phyloP scores from a whole-genome alignment of 2,329 filamentous ascomycete species.

The Aaosphaeria arxii region DNA sequence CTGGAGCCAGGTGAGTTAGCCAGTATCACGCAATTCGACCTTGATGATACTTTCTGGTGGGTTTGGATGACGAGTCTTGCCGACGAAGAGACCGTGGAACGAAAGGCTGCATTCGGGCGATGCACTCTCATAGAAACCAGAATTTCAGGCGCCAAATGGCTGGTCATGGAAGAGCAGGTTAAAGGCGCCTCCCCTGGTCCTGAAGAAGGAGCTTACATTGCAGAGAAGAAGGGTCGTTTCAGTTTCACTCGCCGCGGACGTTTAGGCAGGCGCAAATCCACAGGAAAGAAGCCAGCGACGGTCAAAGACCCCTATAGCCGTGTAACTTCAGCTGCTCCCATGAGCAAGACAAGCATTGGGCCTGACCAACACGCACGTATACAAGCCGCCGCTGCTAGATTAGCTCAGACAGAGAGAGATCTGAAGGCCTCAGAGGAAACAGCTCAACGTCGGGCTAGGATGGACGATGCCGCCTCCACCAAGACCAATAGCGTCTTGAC shows the following conservation, averaged over 20 bases:
- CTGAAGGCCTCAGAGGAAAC: slow-evolving; percentile 50
- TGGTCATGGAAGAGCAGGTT: slow-evolving; percentile 94
- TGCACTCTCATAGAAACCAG: slow-evolving; percentile 89
- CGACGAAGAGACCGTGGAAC: slow-evolving; percentile 77
- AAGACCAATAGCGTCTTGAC: slow-evolving; percentile 92
- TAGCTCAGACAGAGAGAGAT: slow-evolving; percentile 69
- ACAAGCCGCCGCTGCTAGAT: slow-evolving; percentile 80
- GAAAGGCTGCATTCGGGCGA: slow-evolving; percentile 90
- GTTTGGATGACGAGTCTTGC: slow-evolving; percentile 98
- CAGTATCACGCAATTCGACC: slow-evolving; percentile 78
- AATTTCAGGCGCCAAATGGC: slow-evolving; percentile 79
- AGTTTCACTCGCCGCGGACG: slow-evolving; percentile 73
- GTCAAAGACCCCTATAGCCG: slow-evolving; percentile 53
- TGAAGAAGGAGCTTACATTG: slow-evolving; percentile 82
- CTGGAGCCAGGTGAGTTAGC: slow-evolving; percentile 92
- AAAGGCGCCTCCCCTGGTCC: slow-evolving; percentile 87
- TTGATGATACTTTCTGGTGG: slow-evolving; percentile 99
- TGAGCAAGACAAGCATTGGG: slow-evolving; percentile 80
- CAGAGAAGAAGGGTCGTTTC: slow-evolving; percentile 93
- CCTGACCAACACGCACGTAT: slow-evolving; percentile 92
- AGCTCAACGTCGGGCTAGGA: slow-evolving; percentile 54
- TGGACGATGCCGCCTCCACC: slow-evolving; percentile 52
- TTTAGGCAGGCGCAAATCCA: slow-evolving; percentile 54
- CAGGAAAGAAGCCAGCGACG: slow-evolving; percentile 41
- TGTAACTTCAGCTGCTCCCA: slow-evolving; percentile 48